Base-by-base conservation (phyloP, 306 rosid genomes). In the Prunus fruticosa region DNA sequence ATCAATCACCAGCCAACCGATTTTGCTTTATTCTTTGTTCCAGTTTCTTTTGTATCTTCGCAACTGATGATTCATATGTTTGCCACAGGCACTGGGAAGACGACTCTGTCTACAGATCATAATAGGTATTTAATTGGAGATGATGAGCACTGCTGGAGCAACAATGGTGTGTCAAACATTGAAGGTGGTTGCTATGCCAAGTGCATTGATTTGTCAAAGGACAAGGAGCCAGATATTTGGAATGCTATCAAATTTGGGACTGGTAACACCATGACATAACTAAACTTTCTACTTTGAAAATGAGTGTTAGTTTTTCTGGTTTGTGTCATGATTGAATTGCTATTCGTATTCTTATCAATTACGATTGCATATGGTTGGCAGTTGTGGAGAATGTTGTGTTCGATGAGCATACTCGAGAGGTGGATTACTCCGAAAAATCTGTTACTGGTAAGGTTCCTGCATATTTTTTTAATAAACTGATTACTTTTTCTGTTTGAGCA, bases 101-200 rank as follows among this genome's bases (percentile, higher is more conserved):
- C 98, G 14, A 91, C 98, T 64, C 84, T 88, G 38, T 93, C 98
- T 1, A 93, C 97, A 0, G 97, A 93, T 69, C 92, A 88, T 51
- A 93, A 93, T 54, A 73, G 97, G 82, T 93, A 76, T 67, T 78
- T 93, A 19, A 89, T 93, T 1, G 97, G 98, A 71, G 98, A 93
- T 76, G 97, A 93, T 79, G 98, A 93, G 69, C 98, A 93, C 46
- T 89, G 96, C 47, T 91, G 98, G 96, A 76, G 93, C 69, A 89
- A 88, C 19, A 88, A 78, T 52, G 91, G 98, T 71, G 97, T 93
- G 57, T 91, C 97, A 22, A 93, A 93, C 79, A 93, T 91, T 22
- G 98, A 91, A 89, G 97, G 98, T 50, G 98, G 98, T n/a, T 93
- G 97, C 84, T 91, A 93, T 77, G 98, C 98, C 28, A 93, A 93